Evolutionary conservation across 106 monocot species (phyloP), one percentile per base, ranked within the genome.

Genomic region (Narthecium ossifragum): DNA sequence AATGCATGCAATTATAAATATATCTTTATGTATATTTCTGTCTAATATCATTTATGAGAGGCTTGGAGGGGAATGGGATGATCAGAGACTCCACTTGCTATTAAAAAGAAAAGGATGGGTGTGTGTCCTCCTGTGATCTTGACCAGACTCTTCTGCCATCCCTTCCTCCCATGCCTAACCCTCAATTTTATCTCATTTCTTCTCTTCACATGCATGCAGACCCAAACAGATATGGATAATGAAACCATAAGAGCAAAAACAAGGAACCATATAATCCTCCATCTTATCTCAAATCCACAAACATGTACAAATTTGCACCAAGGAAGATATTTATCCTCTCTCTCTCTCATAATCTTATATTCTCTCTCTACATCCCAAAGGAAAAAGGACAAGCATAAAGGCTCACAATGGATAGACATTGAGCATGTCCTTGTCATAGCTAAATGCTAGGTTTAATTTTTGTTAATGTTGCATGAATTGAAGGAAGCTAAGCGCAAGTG

Each of bases 371-470:
- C 25, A 15, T 32, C 55, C 33, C 20, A 7, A 51, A n/a, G 0
- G 22, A 38, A 20, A 31, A 63, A 34, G 54, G 24, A 24, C 26
- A 17, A 67, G 22, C 26, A 51, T 20, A 14, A n/a, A 46, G 46
- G 22, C 6, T 28, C 27, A 31, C 36, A 9, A 48, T 68, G 23
- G 34, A 26, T 15, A 27, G 34, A 15, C 20, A 53, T 25, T 59
- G 38, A 64, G 31, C 72, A 59, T 47, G 72, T 59, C 59, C 51
- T 50, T 73, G 65, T 66, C 65, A 73, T 46, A 40, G 24, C 32
- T 51, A 65, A 66, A 73, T 22, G 47, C 64, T 56, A 33, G 32
- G 25, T 28, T 20, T 49, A 23, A n/a, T 49, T 49, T 49, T 49
- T 24, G 49, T n/a, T 49, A 22, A 49, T n/a, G n/a, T n/a, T n/a